Evolutionary conservation across 148 eudicot species (phyloP).

Genomic region (Polygonum maritimum): DNA sequence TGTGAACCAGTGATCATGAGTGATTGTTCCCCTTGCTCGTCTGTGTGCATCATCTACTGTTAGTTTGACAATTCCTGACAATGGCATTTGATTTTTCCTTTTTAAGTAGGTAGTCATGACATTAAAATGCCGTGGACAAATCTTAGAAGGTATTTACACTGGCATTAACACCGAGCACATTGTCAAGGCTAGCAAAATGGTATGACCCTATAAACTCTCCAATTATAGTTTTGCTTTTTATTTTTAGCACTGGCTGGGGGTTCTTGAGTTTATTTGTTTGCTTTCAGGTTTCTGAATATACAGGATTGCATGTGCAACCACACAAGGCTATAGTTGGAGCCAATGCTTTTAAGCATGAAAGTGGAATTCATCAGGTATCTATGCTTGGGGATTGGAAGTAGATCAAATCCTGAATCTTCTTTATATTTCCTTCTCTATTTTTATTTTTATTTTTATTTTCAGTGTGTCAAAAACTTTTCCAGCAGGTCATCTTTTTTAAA

Average conservation of each 20-base stretch:
- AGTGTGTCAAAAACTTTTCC: background rate
- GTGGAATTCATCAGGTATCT: slow-evolving; percentile 42
- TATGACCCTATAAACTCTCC: slow-evolving; percentile 4
- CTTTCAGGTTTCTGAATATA: slow-evolving; percentile 36
- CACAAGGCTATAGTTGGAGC: slow-evolving; percentile 63
- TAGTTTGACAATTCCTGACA: background rate
- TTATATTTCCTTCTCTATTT: background rate
- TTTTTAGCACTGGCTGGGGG: background rate
- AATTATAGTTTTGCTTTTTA: background rate
- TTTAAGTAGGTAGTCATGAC: slow-evolving; percentile 53
- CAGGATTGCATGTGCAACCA: slow-evolving; percentile 37
- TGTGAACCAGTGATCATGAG: background rate
- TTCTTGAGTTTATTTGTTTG: background rate
- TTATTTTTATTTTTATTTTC: too few species aligned
- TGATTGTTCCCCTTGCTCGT: background rate
- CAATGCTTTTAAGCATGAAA: slow-evolving; percentile 56
- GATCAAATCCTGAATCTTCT: background rate
- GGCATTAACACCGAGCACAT: slow-evolving; percentile 38
- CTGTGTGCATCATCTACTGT: background rate
- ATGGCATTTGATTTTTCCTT: slow-evolving; percentile 2
- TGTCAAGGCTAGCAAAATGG: slow-evolving; percentile 42
- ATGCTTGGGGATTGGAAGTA: background rate
- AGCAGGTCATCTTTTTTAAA: background rate
- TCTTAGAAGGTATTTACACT: slow-evolving; percentile 33
- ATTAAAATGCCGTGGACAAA: slow-evolving; percentile 38